Evolutionary conservation across 257 asterid genomes (phyloP).

Genomic region (Voacanga thouarsii): DNA sequence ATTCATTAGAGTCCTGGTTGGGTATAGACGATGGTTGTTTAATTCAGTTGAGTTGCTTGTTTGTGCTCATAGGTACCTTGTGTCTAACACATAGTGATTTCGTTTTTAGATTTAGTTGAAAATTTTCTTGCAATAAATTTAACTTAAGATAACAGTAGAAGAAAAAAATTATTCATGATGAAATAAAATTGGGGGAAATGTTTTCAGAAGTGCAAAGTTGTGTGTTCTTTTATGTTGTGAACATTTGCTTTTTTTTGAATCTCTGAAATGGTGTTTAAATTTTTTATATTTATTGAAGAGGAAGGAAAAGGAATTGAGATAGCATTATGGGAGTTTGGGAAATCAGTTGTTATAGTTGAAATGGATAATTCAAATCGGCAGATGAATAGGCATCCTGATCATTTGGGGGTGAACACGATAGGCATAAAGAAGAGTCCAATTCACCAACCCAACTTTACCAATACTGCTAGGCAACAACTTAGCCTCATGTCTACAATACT

Average conservation of each 20-base stretch:
- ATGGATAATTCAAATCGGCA: conserved; percentile 70
- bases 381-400: conserved; percentile 50
- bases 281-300: conserved; percentile 13
- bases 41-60: no score
- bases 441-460: conserved; percentile 68
- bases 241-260: not conserved
- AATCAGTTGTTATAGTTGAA: conserved; percentile 1
- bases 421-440: conserved; percentile 88
- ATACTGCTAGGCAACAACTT: conserved; percentile 68
- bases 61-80: no score
- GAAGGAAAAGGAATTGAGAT: conserved; percentile 8
- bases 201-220: not conserved
- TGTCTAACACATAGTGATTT: no score
- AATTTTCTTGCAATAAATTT: no score
- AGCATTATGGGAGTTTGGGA: not conserved
- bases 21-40: no score
- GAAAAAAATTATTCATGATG: no score
- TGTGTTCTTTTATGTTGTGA: not conserved
- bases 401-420: conserved; percentile 74
- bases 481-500: conserved; percentile 85
- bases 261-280: not conserved
- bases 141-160: no score
- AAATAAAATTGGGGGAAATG: not conserved
- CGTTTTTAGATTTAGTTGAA: no score
- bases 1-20: no score